Evolutionary conservation across 169 alveolate species (phyloP).

Genomic region (Besnoitia besnoiti): DNA sequence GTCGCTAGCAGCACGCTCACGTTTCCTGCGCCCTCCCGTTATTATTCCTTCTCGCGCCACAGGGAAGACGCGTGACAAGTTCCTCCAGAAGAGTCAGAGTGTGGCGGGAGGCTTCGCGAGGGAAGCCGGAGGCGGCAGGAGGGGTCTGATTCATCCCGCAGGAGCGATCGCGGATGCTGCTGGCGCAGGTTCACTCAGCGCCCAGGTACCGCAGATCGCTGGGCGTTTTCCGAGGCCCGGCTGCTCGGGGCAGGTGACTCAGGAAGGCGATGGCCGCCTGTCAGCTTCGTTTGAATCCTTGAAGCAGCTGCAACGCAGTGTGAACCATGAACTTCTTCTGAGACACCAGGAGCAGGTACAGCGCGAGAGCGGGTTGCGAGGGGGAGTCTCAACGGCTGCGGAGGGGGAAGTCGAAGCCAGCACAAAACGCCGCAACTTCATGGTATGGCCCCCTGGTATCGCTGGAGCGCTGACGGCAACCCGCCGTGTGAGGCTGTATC

Average conservation of each 20-base stretch:
- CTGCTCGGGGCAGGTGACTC: neutral
- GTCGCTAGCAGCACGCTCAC: neutral
- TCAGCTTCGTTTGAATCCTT: neutral
- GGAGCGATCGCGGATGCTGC: neutral
- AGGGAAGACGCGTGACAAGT: neutral
- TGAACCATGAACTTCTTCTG: neutral
- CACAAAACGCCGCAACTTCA: neutral
- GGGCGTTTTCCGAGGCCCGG: neutral
- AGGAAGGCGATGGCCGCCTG: neutral
- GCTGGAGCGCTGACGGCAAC: neutral
- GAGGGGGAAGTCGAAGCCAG: neutral
- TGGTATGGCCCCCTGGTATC: slow-evolving; percentile 13
- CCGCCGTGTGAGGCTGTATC: slow-evolving; percentile 2
- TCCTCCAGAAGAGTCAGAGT: neutral
- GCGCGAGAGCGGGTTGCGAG: neutral
- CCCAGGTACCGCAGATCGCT: neutral
- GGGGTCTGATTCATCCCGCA: neutral
- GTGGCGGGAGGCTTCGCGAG: neutral
- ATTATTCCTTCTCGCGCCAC: neutral
- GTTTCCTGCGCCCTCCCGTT: neutral
- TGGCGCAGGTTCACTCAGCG: neutral
- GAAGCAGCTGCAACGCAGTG: slow-evolving; percentile 20
- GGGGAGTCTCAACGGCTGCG: neutral
- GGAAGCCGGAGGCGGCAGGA: neutral
- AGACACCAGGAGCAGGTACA: neutral